phyloP scores from a whole-genome alignment of 1,139 yeast species.

The Fermentozyma sake region DNA sequence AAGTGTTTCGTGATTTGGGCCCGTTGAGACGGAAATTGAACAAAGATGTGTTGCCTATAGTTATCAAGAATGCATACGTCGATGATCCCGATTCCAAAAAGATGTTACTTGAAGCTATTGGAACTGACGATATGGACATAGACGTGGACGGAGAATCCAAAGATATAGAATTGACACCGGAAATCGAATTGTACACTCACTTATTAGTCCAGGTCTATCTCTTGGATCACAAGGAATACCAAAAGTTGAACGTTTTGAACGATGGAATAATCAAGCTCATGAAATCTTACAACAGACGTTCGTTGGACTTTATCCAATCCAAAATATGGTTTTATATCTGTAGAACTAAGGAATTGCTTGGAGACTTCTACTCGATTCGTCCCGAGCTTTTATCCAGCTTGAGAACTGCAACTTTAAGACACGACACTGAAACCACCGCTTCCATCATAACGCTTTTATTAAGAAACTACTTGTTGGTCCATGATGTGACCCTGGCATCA shows the following conservation, averaged over 20 bases:
- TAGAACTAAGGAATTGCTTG: slow-evolving; percentile 68
- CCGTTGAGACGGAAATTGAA: slow-evolving; percentile 63
- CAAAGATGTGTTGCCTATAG: slow-evolving; percentile 44
- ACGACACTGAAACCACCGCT: slow-evolving; percentile 89
- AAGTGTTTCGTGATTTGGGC: slow-evolving; percentile 80
- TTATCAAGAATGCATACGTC: slow-evolving; percentile 55
- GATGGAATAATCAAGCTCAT: slow-evolving; percentile 51
- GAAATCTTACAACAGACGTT: slow-evolving; percentile 68
- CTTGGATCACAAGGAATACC: slow-evolving; percentile 55
- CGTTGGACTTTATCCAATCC: slow-evolving; percentile 82
- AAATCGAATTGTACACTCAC: slow-evolving; percentile 76
- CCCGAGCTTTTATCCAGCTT: slow-evolving; percentile 67
- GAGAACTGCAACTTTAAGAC: slow-evolving; percentile 87
- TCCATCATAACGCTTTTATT: slow-evolving; percentile 77
- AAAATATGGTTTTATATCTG: slow-evolving; percentile 91
- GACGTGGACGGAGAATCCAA: slow-evolving; percentile 8
- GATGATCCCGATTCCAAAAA: slow-evolving; percentile 36
- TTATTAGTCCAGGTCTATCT: slow-evolving; percentile 73
- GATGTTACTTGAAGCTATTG: slow-evolving; percentile 39
- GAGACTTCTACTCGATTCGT: slow-evolving; percentile 59
- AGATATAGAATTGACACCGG: slow-evolving; percentile 48
- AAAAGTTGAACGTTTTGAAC: slow-evolving; percentile 50
- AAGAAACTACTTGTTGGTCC: slow-evolving; percentile 72
- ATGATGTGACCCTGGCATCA: slow-evolving; percentile 84
- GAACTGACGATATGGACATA: slow-evolving; percentile 10